Percentiles rank a stretch among this genome's conserved stretches.
Evolutionary conservation across 805 yeast genomes (phyloP).

Genomic region (Wickerhamomyces pijperi): DNA sequence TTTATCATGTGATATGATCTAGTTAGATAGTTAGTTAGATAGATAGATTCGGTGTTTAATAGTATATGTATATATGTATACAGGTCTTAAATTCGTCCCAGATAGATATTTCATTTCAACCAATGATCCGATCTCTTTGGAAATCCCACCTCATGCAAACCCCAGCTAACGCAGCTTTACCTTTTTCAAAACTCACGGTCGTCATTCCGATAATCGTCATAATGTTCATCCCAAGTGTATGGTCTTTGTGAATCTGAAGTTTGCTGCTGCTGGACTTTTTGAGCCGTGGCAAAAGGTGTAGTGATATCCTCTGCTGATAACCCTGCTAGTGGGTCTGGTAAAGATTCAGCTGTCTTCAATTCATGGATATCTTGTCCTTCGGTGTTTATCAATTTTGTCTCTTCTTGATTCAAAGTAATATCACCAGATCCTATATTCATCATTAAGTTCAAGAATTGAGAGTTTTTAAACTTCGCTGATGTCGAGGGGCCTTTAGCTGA

Average conservation of each 20-base stretch:
- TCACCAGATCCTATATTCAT: slow-evolving; percentile 14
- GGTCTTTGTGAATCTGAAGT: slow-evolving; percentile 8
- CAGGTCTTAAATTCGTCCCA: too few relatives aligned
- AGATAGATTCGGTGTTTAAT: too few relatives aligned
- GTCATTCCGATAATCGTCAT: slow-evolving; percentile 18
- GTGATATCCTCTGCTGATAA: slow-evolving; percentile 13
- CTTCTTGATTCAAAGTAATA: slow-evolving; percentile 14
- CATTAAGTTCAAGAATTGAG: slow-evolving; percentile 18
- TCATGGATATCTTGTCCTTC: slow-evolving; percentile 17
- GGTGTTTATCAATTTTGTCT: slow-evolving; percentile 14
- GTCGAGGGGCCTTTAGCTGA: slow-evolving; percentile 1
- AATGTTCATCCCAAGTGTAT: slow-evolving; percentile 20
- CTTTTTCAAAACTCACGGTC: slow-evolving; percentile 13
- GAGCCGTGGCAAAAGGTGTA: slow-evolving; percentile 16
- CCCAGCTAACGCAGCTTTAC: not conserved
- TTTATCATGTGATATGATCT: slow-evolving; percentile 21
- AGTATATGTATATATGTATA: too few relatives aligned
- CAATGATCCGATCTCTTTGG: not conserved
- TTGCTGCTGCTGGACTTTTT: too few relatives aligned
- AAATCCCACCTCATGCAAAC: not conserved
- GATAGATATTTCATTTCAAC: too few relatives aligned
- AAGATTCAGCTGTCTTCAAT: slow-evolving; percentile 2
- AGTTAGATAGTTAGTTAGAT: too few relatives aligned
- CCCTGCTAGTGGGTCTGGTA: slow-evolving; percentile 18
- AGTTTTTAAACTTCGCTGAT: slow-evolving; percentile 15